A percentile compares a stretch with the other conserved stretches of the same genome.
phyloP scores from a whole-genome alignment of 176 grass and related monocot genomes.

The Aegilops speltoides region DNA sequence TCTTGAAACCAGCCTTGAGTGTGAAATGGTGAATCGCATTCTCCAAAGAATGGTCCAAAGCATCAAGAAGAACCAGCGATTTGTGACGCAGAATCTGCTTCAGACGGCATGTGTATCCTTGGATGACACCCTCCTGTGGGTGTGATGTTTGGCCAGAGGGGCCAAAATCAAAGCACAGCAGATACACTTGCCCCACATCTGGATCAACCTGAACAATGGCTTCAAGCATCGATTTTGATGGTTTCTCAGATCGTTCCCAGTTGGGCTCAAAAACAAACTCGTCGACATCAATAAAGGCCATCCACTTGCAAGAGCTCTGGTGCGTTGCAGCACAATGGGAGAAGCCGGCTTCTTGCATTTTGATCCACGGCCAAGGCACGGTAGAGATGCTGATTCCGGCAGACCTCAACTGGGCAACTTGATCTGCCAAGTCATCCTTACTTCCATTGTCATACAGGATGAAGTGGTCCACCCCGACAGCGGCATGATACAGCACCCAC shows the following conservation, averaged over 20 bases:
- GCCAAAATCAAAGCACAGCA: background rate
- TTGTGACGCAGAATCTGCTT: background rate
- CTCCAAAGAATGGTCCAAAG: background rate
- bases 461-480: background rate
- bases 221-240: background rate
- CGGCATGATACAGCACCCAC: background rate
- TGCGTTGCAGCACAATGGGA: background rate
- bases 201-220: background rate
- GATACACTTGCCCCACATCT: background rate
- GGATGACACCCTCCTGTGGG: background rate
- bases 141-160: background rate
- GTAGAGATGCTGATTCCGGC: background rate
- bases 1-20: background rate
- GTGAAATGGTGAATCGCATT: background rate
- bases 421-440: background rate
- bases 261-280: background rate
- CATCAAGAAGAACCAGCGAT: background rate
- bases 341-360: background rate
- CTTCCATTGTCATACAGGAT: background rate
- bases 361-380: background rate
- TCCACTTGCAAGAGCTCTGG: background rate
- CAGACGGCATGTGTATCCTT: background rate
- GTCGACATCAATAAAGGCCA: background rate
- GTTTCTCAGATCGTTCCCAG: background rate
- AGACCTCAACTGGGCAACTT: background rate